These are phyloP conservation scores for Lentinula novae-zelandiae DNA, from an alignment of 1,284 basidiomycete genomes.

Conservation along the genomic window DNA sequence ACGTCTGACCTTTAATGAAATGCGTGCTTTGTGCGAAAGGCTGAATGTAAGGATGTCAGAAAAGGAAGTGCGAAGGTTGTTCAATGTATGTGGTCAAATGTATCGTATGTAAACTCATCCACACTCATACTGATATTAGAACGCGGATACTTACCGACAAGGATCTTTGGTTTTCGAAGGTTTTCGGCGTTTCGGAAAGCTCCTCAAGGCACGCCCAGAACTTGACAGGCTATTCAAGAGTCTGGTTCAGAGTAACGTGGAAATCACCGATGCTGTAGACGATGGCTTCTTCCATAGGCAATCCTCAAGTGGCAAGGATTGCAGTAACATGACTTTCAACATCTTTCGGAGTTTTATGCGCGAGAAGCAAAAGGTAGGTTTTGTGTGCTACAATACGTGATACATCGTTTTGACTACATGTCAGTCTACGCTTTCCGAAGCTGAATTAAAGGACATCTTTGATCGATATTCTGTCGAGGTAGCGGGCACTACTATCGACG, in stretches of 20 bases:
- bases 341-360: slow-evolving; percentile 69
- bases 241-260: slow-evolving; percentile 33
- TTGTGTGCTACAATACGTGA: not conserved
- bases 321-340: slow-evolving; percentile 31
- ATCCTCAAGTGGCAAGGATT: not conserved
- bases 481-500: not conserved
- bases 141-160: slow-evolving; percentile 63
- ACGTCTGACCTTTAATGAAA: slow-evolving; percentile 68
- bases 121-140: slow-evolving; percentile 33
- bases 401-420: slow-evolving; percentile 4
- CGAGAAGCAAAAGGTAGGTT: slow-evolving; percentile 57
- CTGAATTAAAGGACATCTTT: slow-evolving; percentile 9
- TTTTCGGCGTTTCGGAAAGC: slow-evolving; percentile 84
- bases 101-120: not conserved
- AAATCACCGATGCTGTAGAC: not conserved
- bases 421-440: slow-evolving; percentile 42
- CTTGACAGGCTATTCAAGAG: slow-evolving; percentile 66
- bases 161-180: slow-evolving; percentile 79
- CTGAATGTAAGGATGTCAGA: slow-evolving; percentile 69
- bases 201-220: slow-evolving; percentile 83
- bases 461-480: slow-evolving; percentile 10
- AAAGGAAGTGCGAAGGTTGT: slow-evolving; percentile 61
- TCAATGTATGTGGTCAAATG: slow-evolving; percentile 46
- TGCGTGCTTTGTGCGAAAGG: slow-evolving; percentile 71
- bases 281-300: not conserved